Evolutionary conservation across 1,284 basidiomycete species (phyloP), one percentile per base, ranked within the genome.

Genomic region (Sparassis latifolia): DNA sequence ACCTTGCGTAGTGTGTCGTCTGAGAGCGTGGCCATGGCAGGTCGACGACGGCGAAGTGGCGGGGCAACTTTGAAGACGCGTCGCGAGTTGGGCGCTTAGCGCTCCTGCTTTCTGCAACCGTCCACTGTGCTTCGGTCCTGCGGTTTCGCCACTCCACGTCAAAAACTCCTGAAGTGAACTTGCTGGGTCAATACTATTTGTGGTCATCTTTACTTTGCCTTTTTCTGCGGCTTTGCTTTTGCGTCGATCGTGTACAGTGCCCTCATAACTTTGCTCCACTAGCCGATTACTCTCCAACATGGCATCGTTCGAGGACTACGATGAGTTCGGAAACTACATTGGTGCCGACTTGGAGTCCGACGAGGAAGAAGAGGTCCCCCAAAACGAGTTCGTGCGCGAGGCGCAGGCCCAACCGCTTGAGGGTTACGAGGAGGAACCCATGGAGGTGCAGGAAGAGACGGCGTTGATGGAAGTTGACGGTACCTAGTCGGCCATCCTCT

Each of bases 321-420:
- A 91, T 64, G 88, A 91, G 74, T 96, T 97, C 64, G 93, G 93
- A 59, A 96, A 96, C 78, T 96, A 95, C 70, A 93, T 96, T 64
- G 93, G 93, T 56, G 92, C 84, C 39, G 92, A 94, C 74, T 75
- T 95, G 49, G 92, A 91, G 61, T 94, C 92, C 35, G 92, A 93
- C 66, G 88, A 90, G 41, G 91, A 87, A 57, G 82, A 85, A 48
- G 77, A 78, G 49, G 62, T 78, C 47, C 76, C 73, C 54, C 79
- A 80, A 61, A 69, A 77, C 41, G 63, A 67, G 63, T 79, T 67
- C 71, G 72, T 60, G 53, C 68, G 61, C 46, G 64, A 65, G 44
- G 56, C 64, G 42, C 62, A 61, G 60, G 69, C 62, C 45, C 65
- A 59, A 45, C 79, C 82, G 42, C 72, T 92, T 49, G 90, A 91